A percentile compares a stretch with the other conserved stretches of the same genome.
These are phyloP conservation scores for Eimeria falciformis DNA, from an alignment of 169 alveolate species.

Conservation along the genomic window DNA sequence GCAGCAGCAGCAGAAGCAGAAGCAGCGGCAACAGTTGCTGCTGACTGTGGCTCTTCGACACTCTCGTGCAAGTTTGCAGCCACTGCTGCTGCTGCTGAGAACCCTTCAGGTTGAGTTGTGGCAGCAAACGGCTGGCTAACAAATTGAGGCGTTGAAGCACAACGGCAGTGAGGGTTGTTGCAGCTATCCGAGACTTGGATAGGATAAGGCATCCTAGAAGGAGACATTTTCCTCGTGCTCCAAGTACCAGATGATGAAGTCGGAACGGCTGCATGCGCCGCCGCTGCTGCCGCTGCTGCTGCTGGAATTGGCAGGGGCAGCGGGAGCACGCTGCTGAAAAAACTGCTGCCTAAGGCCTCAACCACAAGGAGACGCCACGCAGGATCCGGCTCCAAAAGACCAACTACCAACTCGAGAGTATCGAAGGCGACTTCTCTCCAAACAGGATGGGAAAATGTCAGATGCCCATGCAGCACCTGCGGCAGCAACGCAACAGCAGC, in stretches of 20 bases:
- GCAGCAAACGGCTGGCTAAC: background rate
- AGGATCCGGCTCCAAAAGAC: conserved; percentile 40
- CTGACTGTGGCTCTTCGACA: no score
- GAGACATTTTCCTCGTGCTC: conserved; percentile 17
- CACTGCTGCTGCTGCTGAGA: conserved; percentile 19
- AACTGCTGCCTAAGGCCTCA: conserved; percentile 54
- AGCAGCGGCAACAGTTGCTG: conserved; percentile 3
- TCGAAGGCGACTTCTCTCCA: conserved; percentile 21
- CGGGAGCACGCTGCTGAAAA: conserved; percentile 52
- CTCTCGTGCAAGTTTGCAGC: no score
- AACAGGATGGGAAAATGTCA: conserved; percentile 38
- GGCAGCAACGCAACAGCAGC: conserved; percentile 15
- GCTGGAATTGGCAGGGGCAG: conserved; percentile 51
- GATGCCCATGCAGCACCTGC: conserved; percentile 52
- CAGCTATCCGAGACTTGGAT: background rate
- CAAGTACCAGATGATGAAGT: conserved; percentile 4
- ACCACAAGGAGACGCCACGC: conserved; percentile 48
- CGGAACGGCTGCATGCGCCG: background rate
- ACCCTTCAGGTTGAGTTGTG: background rate
- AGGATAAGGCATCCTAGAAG: background rate
- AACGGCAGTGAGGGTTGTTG: background rate
- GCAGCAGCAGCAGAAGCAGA: background rate
- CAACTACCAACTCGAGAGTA: conserved; percentile 33
- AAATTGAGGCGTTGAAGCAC: background rate
- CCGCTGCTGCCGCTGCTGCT: conserved; percentile 16